Evolutionary conservation across 108 stramenopile genomes (phyloP), one percentile per base, ranked within the genome.

Genomic region (Epipyxis sp.): DNA sequence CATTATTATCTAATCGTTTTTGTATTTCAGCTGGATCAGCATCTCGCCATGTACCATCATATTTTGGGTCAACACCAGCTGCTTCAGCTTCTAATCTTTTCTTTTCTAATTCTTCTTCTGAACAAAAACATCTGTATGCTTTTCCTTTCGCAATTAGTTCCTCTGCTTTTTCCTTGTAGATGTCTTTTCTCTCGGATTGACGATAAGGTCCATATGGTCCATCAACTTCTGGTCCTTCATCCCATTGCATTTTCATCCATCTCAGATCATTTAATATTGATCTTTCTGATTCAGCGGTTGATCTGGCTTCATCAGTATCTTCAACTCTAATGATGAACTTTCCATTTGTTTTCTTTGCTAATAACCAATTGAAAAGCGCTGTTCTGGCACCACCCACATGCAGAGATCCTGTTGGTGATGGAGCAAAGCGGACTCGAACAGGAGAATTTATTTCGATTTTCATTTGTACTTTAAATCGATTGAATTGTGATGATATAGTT

Each of bases 341-440:
- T n/a, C 85, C 85, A 16, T 81, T 83, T 16, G 92, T 89, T 77
- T 93, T 93, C 69, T 93, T 87, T n/a, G 95, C 95, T 32, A 93
- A 84, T 41, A 97, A 85, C 91, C 92, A 97, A 82, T 97, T 97
- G 86, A 94, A 97, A 59, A 97, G 85, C 29, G 96, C 96, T 16
- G 96, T 97, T 44, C 96, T 87, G 0, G 95, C 96, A 44, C 96
- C 96, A 59, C 96, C 96, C 0, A 97, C 96, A 77, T 97, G 96
- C 59, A 97, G 61, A n/a, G 84, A 91, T 58, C 96, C 96, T 1
- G 96, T 97, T 6, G 96, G 96, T 32, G 90, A 90, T 25, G 96
- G 96, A 13, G 96, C 96, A 81, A 97, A 97, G 39, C 96, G 87
- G 88, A 95, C 85, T n/a, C 85, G 80, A 29, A 85, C 84, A 57